Percentiles rank a stretch among this genome's conserved stretches.
Evolutionary conservation across 2,329 filamentous ascomycete species (phyloP).

Genomic region (Calonectria pteridis): DNA sequence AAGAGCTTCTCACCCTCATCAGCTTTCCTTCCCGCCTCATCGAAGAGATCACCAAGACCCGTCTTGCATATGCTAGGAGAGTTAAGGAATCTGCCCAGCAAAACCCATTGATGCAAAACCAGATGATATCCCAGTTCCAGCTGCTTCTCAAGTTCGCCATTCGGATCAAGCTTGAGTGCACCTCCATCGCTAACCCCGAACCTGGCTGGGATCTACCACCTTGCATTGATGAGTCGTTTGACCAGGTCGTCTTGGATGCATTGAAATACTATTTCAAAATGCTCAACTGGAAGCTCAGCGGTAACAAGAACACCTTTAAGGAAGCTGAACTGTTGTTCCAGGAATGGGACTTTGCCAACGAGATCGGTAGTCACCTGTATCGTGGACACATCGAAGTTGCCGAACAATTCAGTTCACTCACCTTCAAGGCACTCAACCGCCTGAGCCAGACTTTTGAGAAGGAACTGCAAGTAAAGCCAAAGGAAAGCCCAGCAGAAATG

Average conservation of each 20-base stretch:
- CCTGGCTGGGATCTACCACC: slow-evolving; percentile 95
- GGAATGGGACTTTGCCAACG: slow-evolving; percentile 97
- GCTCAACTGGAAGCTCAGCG: slow-evolving; percentile 96
- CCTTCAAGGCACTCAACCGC: slow-evolving; percentile 90
- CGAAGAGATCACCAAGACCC: slow-evolving; percentile 94
- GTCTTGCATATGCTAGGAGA: slow-evolving; percentile 90
- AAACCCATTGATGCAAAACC: slow-evolving; percentile 93
- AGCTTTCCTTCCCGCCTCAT: slow-evolving; percentile 97
- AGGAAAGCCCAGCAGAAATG: slow-evolving; percentile 88
- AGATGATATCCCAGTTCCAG: slow-evolving; percentile 98
- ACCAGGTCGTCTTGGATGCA: slow-evolving; percentile 90
- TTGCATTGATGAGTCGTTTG: slow-evolving; percentile 97
- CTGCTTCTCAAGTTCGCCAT: slow-evolving; percentile 92
- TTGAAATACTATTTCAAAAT: slow-evolving; percentile 99
- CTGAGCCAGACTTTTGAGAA: slow-evolving; percentile 92
- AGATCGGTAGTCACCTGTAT: slow-evolving; percentile 90
- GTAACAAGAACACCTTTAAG: slow-evolving; percentile 99
- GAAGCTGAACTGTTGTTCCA: slow-evolving; percentile 97
- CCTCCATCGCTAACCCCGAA: slow-evolving; percentile 85
- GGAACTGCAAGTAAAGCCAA: slow-evolving; percentile 86
- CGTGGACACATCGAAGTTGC: slow-evolving; percentile 96
- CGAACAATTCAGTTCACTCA: slow-evolving; percentile 95
- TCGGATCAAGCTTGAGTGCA: slow-evolving; percentile 90
- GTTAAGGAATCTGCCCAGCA: slow-evolving; percentile 96
- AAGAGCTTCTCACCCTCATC: slow-evolving; percentile 94